Evolutionary conservation across 1,139 yeast species (phyloP), one percentile per base, ranked within the genome.

Genomic region (Scheffersomyces lignicola): DNA sequence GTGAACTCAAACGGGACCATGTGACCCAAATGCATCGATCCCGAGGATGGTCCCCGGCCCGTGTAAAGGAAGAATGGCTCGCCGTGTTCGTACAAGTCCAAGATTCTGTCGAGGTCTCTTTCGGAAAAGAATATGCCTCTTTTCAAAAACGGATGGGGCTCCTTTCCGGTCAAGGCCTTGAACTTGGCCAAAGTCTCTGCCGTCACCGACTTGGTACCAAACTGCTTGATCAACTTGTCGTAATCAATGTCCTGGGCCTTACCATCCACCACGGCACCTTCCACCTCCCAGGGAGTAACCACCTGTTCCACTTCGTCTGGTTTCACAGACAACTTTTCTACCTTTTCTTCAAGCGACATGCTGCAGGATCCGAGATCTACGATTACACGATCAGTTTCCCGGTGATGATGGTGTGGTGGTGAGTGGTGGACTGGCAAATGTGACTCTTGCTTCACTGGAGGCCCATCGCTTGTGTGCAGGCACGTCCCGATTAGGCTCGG

Each of bases 261-360:
- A 32, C 99, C 99, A 52, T 89, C 95, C 34, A 87, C 96, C 31
- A 90, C 95, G 3, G 97, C 98, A 41, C 98, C 99, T 62, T 87
- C 96, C 18, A 94, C 99, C 58, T 92, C 97, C 97, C 98, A 92
- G 31, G 98, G 98, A 0, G 98, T 94, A 47, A 94, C 78, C 34
- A 71, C 73, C 59, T 86, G 95, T 37, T 80, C 90, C 31, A 73
- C 73, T 14, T 47, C 45, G 14, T 41, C 43, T 5, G 48, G 35
- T 10, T 45, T 44, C 8, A 63, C 38, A 10, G 50, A 45, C 29
- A 65, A 43, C 14, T 60, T 47, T 31, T 52, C 42, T 10, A 65
- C 53, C 29, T 50, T 54, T 38, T 62, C 53, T 44, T 54, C 58
- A 4, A 56, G 47, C 29, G 50, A 46, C 48, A 43, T 42, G n/a